Percentiles rank a stretch among this genome's conserved stretches.
phyloP scores from a whole-genome alignment of 129 eudicot genomes.

The Heracleum sosnowskyi region DNA sequence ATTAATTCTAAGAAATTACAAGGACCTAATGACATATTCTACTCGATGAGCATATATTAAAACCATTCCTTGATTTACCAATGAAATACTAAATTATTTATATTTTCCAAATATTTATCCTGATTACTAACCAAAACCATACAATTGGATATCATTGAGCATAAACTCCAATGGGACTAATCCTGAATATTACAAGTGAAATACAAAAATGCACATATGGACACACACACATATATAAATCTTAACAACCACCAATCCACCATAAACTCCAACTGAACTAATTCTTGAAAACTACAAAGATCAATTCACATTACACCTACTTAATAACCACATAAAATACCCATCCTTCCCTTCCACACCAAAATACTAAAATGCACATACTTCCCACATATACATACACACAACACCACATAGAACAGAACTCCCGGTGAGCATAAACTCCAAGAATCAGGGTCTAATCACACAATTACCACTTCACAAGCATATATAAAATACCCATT shows the following conservation, averaged over 20 bases:
- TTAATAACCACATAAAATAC: neutral
- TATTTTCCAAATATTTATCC: neutral
- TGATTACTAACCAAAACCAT: neutral
- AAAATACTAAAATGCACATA: neutral
- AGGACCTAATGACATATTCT: neutral
- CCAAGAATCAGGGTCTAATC: neutral
- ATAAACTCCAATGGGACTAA: neutral
- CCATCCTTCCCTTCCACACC: neutral
- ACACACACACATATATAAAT: neutral
- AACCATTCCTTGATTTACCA: neutral
- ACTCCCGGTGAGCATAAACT: neutral
- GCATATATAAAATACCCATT: neutral
- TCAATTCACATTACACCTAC: neutral
- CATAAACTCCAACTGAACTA: neutral
- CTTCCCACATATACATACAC: neutral
- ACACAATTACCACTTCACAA: neutral
- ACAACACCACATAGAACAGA: neutral
- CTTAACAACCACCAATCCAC: neutral
- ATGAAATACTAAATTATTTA: neutral
- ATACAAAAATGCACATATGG: neutral
- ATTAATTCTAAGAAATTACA: neutral
- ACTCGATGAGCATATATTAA: neutral
- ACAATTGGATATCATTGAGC: neutral
- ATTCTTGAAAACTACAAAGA: neutral
- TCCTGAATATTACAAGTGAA: neutral